Conservation (phyloP, 768 basidiomycete genomes). For the Floccularia luteovirens region DNA sequence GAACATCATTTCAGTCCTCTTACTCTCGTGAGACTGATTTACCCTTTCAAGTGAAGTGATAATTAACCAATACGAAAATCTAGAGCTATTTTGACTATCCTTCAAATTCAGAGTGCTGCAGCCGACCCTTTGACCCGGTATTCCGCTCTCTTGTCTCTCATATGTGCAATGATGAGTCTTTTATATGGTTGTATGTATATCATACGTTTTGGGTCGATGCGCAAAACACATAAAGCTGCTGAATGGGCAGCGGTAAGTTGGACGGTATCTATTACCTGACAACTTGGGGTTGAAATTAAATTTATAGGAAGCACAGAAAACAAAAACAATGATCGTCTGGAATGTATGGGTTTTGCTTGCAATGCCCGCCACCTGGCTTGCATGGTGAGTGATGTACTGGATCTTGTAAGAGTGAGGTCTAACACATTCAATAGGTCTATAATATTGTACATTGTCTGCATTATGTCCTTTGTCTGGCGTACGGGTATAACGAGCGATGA, state of each 20-base stretch:
- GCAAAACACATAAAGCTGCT: constrained; percentile 50
- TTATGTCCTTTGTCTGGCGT: constrained; percentile 60
- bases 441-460: constrained; percentile 44
- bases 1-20: constrained; percentile 18
- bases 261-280: background rate
- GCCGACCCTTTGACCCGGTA: constrained; percentile 46
- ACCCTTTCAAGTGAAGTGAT: constrained; percentile 1
- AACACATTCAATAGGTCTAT: constrained; percentile 48
- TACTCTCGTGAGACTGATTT: constrained; percentile 13
- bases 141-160: constrained; percentile 44
- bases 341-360: constrained; percentile 63
- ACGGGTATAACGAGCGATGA: constrained; percentile 35
- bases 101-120: constrained; percentile 30
- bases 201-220: constrained; percentile 57
- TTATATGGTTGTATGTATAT: too few species aligned
- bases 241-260: constrained; percentile 48
- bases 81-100: constrained; percentile 21
- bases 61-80: background rate
- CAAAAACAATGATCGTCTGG: constrained; percentile 28
- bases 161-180: constrained; percentile 49
- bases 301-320: constrained; percentile 41
- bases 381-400: constrained; percentile 39
- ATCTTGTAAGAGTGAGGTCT: constrained; percentile 34
- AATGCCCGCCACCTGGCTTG: constrained; percentile 53
- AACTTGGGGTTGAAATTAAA: background rate